Evolutionary conservation across 805 yeast species (phyloP).

Genomic region (Dipodascus albidus): DNA sequence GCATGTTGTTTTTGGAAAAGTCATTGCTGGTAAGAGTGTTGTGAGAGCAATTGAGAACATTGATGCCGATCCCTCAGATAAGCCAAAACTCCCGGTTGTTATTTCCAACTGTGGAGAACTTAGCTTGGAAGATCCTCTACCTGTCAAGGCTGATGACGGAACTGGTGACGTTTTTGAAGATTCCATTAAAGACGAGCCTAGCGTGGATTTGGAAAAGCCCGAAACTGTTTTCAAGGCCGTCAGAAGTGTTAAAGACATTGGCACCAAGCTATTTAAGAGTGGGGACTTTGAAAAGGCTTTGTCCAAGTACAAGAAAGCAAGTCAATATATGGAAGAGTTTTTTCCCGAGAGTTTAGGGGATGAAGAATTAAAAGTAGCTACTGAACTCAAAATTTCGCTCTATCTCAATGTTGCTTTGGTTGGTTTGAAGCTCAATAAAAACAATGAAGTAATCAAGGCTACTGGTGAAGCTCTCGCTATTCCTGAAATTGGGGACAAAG

Average conservation of each 20-base stretch:
- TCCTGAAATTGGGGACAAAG: conserved; percentile 41
- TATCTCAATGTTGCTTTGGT: conserved; percentile 66
- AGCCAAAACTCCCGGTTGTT: conserved; percentile 58
- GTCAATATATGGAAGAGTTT: conserved; percentile 56
- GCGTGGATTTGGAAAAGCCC: conserved; percentile 47
- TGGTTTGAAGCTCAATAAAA: conserved; percentile 50
- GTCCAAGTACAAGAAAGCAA: conserved; percentile 63
- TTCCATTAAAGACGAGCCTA: conserved; percentile 59
- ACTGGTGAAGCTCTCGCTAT: conserved; percentile 60
- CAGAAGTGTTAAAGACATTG: conserved; percentile 57
- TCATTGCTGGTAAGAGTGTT: conserved; percentile 67
- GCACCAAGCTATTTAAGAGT: conserved; percentile 62
- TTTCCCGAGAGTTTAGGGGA: conserved; percentile 47
- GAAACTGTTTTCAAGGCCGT: conserved; percentile 59
- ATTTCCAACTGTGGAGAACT: conserved; percentile 73
- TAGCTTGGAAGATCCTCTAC: conserved; percentile 43
- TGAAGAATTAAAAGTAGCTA: conserved; percentile 41
- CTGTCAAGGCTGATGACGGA: conserved; percentile 55
- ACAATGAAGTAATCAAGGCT: conserved; percentile 42
- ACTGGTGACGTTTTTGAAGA: conserved; percentile 81
- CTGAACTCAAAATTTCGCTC: conserved; percentile 47
- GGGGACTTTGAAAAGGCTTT: conserved; percentile 47
- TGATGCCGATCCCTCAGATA: conserved; percentile 54
- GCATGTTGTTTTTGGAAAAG: conserved; percentile 93
- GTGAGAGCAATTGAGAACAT: conserved; percentile 68